phyloP scores from a whole-genome alignment of 768 basidiomycete genomes.

The Thelephora aurantiotincta region DNA sequence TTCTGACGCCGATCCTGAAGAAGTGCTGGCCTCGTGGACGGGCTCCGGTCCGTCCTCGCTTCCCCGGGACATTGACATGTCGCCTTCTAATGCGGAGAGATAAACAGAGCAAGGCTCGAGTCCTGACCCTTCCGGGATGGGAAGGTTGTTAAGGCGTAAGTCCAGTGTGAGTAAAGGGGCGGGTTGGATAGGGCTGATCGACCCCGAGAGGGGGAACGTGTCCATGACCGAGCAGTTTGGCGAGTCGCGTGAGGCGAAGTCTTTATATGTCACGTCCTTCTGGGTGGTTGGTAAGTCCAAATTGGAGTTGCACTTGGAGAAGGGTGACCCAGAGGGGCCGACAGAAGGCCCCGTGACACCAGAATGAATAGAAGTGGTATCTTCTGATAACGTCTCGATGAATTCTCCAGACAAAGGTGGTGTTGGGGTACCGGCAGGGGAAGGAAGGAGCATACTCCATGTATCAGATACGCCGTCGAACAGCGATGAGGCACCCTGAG shows the following conservation, averaged over 20 bases:
- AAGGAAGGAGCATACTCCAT: background rate
- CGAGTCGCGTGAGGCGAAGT: too few species aligned
- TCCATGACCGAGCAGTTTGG: background rate
- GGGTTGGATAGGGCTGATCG: background rate
- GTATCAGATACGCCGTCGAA: background rate
- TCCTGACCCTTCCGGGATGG: background rate
- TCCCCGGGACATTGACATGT: background rate
- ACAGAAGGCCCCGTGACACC: background rate
- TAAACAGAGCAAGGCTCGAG: background rate
- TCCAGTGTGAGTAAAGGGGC: background rate
- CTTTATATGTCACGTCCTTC: too few species aligned
- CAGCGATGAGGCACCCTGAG: background rate
- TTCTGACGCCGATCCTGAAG: background rate
- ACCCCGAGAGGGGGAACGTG: background rate
- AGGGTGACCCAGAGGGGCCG: background rate
- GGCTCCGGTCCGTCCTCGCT: too few species aligned
- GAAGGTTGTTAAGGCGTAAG: background rate
- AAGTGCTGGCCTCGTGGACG: background rate
- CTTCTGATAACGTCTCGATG: background rate
- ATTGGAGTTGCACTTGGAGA: background rate
- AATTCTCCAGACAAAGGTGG: background rate
- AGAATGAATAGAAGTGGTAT: background rate
- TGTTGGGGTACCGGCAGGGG: background rate
- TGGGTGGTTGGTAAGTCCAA: too few species aligned
- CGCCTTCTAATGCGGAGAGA: background rate